Evolutionary conservation across 345 rosid species (phyloP).

Genomic region (Euphorbia peplus): DNA sequence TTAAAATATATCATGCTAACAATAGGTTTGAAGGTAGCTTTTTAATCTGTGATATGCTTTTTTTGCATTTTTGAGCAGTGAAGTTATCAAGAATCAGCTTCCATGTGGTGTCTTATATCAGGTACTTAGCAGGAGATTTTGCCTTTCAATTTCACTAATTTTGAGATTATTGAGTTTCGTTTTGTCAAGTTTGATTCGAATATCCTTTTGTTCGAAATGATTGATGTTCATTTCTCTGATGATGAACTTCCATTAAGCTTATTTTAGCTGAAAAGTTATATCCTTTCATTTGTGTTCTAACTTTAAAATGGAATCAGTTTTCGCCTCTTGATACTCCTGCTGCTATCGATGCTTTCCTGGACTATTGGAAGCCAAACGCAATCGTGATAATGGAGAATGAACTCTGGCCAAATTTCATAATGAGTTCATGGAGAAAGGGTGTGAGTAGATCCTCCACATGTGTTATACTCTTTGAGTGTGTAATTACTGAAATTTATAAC

Average conservation of each 20-base stretch:
- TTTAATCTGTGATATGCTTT: neutral
- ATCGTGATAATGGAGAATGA: constrained; percentile 79
- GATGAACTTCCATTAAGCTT: neutral
- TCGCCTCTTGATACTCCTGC: constrained; percentile 78
- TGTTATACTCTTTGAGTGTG: neutral
- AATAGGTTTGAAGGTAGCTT: neutral
- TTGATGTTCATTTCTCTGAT: neutral
- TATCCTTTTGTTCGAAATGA: neutral
- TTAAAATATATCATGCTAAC: too few species aligned
- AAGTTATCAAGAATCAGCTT: constrained; percentile 67
- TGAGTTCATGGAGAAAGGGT: constrained; percentile 54
- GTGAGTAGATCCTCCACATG: constrained; percentile 40
- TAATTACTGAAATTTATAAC: neutral
- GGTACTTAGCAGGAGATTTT: constrained; percentile 36
- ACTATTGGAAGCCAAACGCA: constrained; percentile 71
- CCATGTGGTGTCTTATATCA: constrained; percentile 66
- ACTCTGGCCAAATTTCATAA: constrained; percentile 87
- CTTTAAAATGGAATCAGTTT: constrained; percentile 44
- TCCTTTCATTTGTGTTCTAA: constrained; percentile 12
- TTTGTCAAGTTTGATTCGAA: neutral
- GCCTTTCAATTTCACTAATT: neutral
- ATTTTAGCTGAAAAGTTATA: neutral
- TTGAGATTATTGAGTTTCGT: neutral
- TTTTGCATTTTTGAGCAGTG: constrained; percentile 39
- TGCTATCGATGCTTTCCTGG: constrained; percentile 68